A percentile compares a stretch with the other conserved stretches of the same genome.
These are phyloP conservation scores for Balamuthia mandrillaris DNA, from an alignment of 208 protist species.

Conservation along the genomic window DNA sequence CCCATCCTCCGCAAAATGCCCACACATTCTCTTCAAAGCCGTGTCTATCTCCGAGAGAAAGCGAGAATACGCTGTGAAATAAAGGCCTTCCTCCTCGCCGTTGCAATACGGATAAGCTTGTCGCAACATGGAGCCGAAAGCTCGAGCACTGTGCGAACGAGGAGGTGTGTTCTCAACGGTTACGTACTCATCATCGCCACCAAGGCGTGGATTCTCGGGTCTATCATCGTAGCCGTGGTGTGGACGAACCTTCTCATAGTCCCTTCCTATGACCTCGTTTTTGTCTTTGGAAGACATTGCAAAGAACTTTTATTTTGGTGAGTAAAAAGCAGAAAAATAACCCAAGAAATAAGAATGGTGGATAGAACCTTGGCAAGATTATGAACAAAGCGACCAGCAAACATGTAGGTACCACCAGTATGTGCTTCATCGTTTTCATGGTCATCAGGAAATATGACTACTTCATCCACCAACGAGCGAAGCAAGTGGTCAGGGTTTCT, in stretches of 20 bases:
- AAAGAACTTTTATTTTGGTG: background rate
- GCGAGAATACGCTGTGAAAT: conserved; percentile 13
- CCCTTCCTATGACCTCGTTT: conserved; percentile 14
- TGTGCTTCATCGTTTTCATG: background rate
- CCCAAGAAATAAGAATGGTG: background rate
- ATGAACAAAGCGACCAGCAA: conserved; percentile 32
- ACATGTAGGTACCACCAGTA: conserved; percentile 25
- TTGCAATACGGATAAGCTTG: conserved; percentile 6
- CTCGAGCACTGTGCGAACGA: background rate
- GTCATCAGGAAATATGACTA: conserved; percentile 24
- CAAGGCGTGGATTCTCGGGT: conserved; percentile 4
- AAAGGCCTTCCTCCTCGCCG: background rate
- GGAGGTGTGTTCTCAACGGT: background rate
- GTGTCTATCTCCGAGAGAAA: conserved; percentile 28
- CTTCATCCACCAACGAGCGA: background rate
- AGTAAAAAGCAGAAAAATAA: background rate
- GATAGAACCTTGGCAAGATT: background rate
- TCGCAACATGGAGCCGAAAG: conserved; percentile 3
- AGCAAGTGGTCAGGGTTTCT: conserved; percentile 15
- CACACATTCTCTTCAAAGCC: conserved; percentile 8
- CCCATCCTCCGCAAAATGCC: conserved; percentile 4
- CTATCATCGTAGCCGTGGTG: conserved; percentile 9
- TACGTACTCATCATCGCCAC: background rate
- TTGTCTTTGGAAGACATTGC: background rate
- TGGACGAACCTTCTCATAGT: background rate